Base-by-base conservation (phyloP, 1,139 yeast species). In the Suhomyces anneliseae region DNA sequence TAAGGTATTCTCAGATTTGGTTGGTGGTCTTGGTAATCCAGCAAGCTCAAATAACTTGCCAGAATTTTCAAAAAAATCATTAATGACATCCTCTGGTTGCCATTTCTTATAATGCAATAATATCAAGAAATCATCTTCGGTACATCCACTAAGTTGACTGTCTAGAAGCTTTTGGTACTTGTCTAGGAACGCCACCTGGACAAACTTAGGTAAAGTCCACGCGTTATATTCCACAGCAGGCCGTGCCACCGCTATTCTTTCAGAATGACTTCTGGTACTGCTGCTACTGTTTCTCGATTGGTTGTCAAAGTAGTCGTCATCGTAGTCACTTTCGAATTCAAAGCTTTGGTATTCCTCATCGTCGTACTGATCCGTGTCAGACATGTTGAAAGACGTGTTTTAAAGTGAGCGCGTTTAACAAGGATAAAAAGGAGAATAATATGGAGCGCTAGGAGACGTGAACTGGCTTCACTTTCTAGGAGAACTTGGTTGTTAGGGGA, bases 81-180 rank as follows among this genome's bases (percentile, higher is more conserved):
- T 92, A 45, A 88, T 71, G 37, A 89, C 74, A 44, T 79, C 79
- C 49, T 88, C 95, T 39, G 79, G 78, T 61, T 85, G 89, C 96
- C 96, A 90, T 42, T 78, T 76, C 61, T 74, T 85, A 47, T 71
- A 64, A 44, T 85, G 82, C 38, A 89, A 70, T 61, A 90, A 66
- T 3, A 70, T 58, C 34, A 82, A 65, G 26, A 82, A 61, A 10
- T 81, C 79, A 45, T 73, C 76, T 8, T 68, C 65, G 8, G 64
- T 53, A 40, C 78, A 65, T 8, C 46, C 72, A 45, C 60, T 78
- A 51, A 58, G 55, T 36, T 62, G 63, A 41, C 59, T 60, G n/a
- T 55, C 53, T 37, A 55, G 52, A 26, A 69, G 53, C 42, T 49
- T 54, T 27, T 33, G 47, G 42, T 36, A 61, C 58, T 42, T 47